Evolutionary conservation across 2,329 filamentous ascomycete species (phyloP), one percentile per base, ranked within the genome.

Genomic region (Thielaviopsis musarum): DNA sequence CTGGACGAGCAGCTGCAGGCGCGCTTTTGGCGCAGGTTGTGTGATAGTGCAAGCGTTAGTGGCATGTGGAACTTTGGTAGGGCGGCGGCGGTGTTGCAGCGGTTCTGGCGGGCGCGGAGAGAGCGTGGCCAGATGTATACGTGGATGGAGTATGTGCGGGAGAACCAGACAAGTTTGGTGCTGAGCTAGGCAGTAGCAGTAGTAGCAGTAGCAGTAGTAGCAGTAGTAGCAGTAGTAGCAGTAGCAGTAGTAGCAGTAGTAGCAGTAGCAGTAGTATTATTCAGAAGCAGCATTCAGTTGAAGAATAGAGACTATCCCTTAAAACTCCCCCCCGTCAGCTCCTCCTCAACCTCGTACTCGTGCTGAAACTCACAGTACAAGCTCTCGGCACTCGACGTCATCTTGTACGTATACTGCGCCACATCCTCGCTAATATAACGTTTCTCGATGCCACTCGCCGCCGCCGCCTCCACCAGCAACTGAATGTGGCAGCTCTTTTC

Each of bases 401-500:
- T 67, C 41, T 62, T 60, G 45, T 67, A 69, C 26, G 67, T 70
- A 55, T 71, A 72, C 17, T 67, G 65, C 0, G 71, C 72, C 64
- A 74, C 73, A 56, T 73, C 71, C 41, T 74, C 70, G 28, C 67
- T 69, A 49, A 75, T 71, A 30, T 73, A 34, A 12, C 66, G 66
- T 65, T 73, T 74, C 10, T 63, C 52, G 1, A 70, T 54, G 4
- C 66, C 65, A 2, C 61, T 64, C 1, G 67, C 67, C 7, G 66
- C 63, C 0, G 84, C 84, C 0, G 83, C 81, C 68, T 88, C 85
- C 15, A 81, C 79, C 59, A 80, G 71, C 41, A 88, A 69, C 68
- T 89, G 86, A 10, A 84, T 74, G 58, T 82, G 76, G 64, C 85
- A 89, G 10, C 78, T 80, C 49, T 82, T 75, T 68, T 89, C 85